Evolutionary conservation across 1,284 basidiomycete genomes (phyloP), one percentile per base, ranked within the genome.

Genomic region (Rhodotorula sp.): DNA sequence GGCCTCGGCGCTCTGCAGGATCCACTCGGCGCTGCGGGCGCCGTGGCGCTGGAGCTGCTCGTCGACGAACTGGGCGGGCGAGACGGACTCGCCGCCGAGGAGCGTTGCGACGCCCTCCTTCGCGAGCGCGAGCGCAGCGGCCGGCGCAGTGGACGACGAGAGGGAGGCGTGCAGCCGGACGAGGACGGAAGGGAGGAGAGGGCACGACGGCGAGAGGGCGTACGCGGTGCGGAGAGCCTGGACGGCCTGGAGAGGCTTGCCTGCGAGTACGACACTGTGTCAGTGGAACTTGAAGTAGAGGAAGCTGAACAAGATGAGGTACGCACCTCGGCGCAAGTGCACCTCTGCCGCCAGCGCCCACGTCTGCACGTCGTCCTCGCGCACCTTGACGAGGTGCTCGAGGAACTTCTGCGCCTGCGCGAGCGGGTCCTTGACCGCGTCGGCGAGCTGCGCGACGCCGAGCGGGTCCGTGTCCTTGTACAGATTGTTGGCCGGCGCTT

Each of bases 311-410:
- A 10, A 21, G 41, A 21, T 53, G 27, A 45, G 41, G 42, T 41
- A 64, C 62, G 17, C 62, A 63, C 62, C 62, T 55, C 62, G 52
- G 7, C 93, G 85, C 27, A 91, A 81, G 41, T 90, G 88, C 42
- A 98, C 89, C 78, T 97, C 93, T 79, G 92, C 97, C 3, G 86
- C 85, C 0, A 85, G 85, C 56, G 88, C 81, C 90, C 92, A 95
- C 9, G 88, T 88, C 53, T 91, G 88, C 13, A 91, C 81, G 63
- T 87, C 84, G 1, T 84, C 80, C 21, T 82, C 80, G 2, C 85
- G 85, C 45, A 88, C 82, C 4, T 82, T 83, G 25, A 86, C 84
- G 17, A 98, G 81, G 3, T 90, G 90, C n/a, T 84, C 83, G 45
- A 97, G 83, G 42, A 91, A 82, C 79, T 89, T 91, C 65, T 87